Evolutionary conservation across 2,329 filamentous ascomycete species (phyloP), one percentile per base, ranked within the genome.

Genomic region (Drechslerella dactyloides): DNA sequence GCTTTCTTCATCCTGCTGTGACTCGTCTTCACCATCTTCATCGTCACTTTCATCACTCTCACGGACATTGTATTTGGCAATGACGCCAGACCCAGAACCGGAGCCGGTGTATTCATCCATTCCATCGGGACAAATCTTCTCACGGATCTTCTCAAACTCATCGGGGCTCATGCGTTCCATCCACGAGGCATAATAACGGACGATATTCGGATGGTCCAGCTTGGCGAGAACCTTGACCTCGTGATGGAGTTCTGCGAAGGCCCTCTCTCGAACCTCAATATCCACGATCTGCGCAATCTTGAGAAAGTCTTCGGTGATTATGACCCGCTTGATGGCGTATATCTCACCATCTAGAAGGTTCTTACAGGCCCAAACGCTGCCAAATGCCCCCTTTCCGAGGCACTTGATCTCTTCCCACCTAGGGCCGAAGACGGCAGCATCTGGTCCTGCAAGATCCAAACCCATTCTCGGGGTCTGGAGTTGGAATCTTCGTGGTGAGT

Each of bases 291-390:
- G 54, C 21, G 73, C 72, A 42, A 57, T 58, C 37, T 82, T 81
- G 8, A 86, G 79, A 23, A 84, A 81, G 50, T 81, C 80, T 42
- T 82, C 79, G 54, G 83, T 85, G 5, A 89, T 79, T 0, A 83
- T 82, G 6, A 90, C 86, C 72, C 87, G 86, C 77, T 90, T 90
- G 54, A 90, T 82, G 0, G 87, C 87, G 75, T 89, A 90, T 40
- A 83, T 80, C 50, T 84, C 82, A 5, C 84, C 83, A 76, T 90
- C 87, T 4, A 89, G 82, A 56, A 83, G 82, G 74, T 89, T 85
- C 53, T 80, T 82, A 10, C 84, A 86, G 73, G 85, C 85, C 76
- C 84, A 89, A 1, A 89, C 87, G 40, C 83, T 83, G 0, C 86
- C 87, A 76, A 87, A 89, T 0, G 87, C 87, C 13, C 87, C 87